phyloP scores from a whole-genome alignment of 2,329 filamentous ascomycete species.

The Aphanocladium album region DNA sequence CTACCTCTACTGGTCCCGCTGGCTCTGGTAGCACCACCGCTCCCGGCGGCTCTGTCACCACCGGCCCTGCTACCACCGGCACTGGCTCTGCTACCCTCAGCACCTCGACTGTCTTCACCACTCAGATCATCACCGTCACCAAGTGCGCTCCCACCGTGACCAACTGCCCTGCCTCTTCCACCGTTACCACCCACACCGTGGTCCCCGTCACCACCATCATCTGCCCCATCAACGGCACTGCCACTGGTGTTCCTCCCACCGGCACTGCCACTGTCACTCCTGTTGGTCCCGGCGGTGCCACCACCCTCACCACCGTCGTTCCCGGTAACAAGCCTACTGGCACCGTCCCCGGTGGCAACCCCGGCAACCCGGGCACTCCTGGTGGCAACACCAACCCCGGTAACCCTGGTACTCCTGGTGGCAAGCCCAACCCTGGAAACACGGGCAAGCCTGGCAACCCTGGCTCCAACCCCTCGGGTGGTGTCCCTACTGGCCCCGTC shows the following conservation, averaged over 20 bases:
- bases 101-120: constrained; percentile 9
- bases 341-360: background rate
- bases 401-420: background rate
- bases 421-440: background rate
- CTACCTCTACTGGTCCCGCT: background rate
- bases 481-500: background rate
- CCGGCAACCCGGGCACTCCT: background rate
- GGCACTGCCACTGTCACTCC: background rate
- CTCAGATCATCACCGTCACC: constrained; percentile 8
- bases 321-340: background rate
- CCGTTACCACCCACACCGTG: background rate
- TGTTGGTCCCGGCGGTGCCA: background rate
- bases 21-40: background rate
- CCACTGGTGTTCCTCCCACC: background rate
- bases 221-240: background rate
- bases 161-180: constrained; percentile 13
- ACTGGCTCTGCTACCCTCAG: background rate
- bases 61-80: background rate
- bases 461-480: background rate
- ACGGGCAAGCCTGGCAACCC: constrained; percentile 4
- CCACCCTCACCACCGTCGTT: background rate
- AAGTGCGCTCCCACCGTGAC: constrained; percentile 3
- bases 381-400: background rate
- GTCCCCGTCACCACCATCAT: constrained; percentile 9
- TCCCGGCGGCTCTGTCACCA: background rate